These are phyloP conservation scores for Dendrobium huoshanense DNA, from an alignment of 106 monocot genomes.

Conservation along the genomic window DNA sequence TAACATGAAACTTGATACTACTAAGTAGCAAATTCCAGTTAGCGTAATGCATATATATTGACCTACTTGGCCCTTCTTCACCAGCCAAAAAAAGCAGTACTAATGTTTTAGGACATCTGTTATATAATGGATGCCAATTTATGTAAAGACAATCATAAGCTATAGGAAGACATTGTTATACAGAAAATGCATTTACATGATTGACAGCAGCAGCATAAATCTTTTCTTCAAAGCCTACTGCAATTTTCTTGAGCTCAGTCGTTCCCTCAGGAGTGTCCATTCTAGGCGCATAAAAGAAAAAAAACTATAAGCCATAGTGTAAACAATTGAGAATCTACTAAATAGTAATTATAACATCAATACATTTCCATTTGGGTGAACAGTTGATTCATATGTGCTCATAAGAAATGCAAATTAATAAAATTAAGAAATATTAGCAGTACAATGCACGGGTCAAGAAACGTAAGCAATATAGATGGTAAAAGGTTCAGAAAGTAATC, in stretches of 20 bases:
- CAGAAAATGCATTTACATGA: slow-evolving; percentile 37
- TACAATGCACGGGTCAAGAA: background rate
- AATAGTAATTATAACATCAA: background rate
- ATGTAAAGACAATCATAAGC: background rate
- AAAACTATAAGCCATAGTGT: background rate
- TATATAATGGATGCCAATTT: background rate
- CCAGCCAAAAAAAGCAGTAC: background rate
- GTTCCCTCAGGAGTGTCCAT: slow-evolving; percentile 79
- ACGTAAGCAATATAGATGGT: background rate
- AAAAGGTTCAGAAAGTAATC: background rate
- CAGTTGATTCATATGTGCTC: background rate
- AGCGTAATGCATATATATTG: background rate
- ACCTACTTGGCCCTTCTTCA: too few species aligned
- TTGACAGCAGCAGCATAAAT: slow-evolving; percentile 59
- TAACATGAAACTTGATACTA: background rate
- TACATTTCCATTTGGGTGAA: background rate
- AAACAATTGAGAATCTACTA: background rate
- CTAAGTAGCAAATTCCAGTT: background rate
- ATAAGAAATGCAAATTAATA: background rate
- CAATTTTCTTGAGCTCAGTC: slow-evolving; percentile 68
- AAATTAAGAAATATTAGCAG: background rate
- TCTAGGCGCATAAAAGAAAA: slow-evolving; percentile 24
- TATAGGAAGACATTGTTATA: background rate
- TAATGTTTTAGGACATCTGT: background rate
- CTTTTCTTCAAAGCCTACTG: slow-evolving; percentile 79